Evolutionary conservation across 805 yeast genomes (phyloP).

Genomic region (Candida corydali): DNA sequence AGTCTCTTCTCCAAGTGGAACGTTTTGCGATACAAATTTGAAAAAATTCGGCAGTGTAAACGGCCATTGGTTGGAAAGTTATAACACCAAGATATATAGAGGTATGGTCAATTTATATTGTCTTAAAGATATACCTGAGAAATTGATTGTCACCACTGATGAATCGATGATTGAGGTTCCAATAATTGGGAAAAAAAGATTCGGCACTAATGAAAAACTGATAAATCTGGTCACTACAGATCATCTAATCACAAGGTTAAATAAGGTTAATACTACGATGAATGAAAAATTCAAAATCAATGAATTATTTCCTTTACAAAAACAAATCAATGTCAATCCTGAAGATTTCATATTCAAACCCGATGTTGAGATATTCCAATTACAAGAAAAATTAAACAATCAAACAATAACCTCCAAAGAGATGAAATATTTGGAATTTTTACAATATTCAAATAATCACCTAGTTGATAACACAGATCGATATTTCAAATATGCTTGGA

Average conservation of each 20-base stretch:
- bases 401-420: conserved; percentile 15
- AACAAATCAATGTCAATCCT: conserved; percentile 13
- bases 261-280: conserved; percentile 1
- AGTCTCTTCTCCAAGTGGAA: conserved; percentile 13
- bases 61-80: conserved; percentile 31
- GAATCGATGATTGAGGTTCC: conserved; percentile 23
- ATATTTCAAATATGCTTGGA: conserved; percentile 39
- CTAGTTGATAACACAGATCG: conserved; percentile 23
- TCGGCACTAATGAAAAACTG: conserved; percentile 11
- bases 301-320: background rate
- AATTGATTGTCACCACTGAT: conserved; percentile 22
- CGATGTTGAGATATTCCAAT: conserved; percentile 20
- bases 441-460: conserved; percentile 21
- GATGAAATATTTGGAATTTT: conserved; percentile 22
- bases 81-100: conserved; percentile 27
- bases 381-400: conserved; percentile 15
- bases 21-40: conserved; percentile 20
- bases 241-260: conserved; percentile 8
- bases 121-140: conserved; percentile 22
- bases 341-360: conserved; percentile 30
- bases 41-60: conserved; percentile 22
- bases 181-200: conserved; percentile 21
- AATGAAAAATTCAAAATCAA: conserved; percentile 3
- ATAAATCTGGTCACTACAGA: conserved; percentile 3
- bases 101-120: conserved; percentile 34